Evolutionary conservation across 306 rosid species (phyloP), one percentile per base, ranked within the genome.

Genomic region (Elaeagnus macrophylla): DNA sequence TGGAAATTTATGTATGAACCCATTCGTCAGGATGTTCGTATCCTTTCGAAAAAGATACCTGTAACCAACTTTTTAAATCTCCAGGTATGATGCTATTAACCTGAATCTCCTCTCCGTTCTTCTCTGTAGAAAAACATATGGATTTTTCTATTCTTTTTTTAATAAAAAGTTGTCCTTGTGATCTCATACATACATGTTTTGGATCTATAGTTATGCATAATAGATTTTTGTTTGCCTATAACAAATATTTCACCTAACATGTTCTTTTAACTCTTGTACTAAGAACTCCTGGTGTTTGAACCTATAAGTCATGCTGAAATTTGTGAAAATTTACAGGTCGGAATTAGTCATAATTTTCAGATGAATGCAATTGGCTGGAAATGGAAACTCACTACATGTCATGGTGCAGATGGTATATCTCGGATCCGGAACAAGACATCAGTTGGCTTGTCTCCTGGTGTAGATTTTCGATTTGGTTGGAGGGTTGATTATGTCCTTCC

Each of bases 351-450:
- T 72, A 91, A 76, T 74, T 91, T 86, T 75, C 86, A 77, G 67
- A 61, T 73, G 82, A 80, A 84, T 52, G 81, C 97, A 54, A 91
- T 85, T 43, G 93, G 96, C 45, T 91, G 97, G 97, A 84, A 91
- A 71, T 87, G 97, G 97, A 91, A 86, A 77, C 89, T 91, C 46
- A 78, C 89, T 11, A 82, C 97, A 11, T 91, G 94, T 81, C 84
- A 77, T 66, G 97, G 95, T 53, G 97, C 94, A 68, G 97, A 90
- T 53, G 94, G 94, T 60, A 68, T 86, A 62, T 90, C 95, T 55
- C 79, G 95, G 39, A 72, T 86, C 52, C 73, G 84, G 67, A 90
- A 86, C 53, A 90, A 90, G 83, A 73, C 94, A 51, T 69, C 88
- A 10, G 59, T 90, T 64, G 89, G 89, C 46, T 64, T 84, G 60